phyloP scores from a whole-genome alignment of 1,139 yeast genomes.

The Suhomyces ambrosiae region DNA sequence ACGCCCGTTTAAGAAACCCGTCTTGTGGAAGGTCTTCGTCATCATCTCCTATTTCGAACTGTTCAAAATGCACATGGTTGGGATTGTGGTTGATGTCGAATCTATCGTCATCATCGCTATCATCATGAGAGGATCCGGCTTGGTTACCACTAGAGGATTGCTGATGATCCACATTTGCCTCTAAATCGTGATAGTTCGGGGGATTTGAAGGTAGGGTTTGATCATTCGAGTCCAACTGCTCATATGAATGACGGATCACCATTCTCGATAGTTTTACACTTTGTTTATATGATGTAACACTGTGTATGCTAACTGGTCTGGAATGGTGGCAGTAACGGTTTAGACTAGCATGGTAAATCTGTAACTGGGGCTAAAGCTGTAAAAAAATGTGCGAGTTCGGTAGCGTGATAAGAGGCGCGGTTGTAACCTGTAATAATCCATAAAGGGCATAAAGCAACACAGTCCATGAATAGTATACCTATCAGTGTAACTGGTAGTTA shows the following conservation, averaged over 20 bases:
- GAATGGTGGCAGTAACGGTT: neutral
- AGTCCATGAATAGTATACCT: no score
- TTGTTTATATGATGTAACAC: neutral
- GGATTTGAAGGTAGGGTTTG: conserved; percentile 27
- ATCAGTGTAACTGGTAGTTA: no score
- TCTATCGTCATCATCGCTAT: conserved; percentile 10
- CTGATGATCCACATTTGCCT: no score
- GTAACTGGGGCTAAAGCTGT: neutral
- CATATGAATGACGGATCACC: conserved; percentile 6
- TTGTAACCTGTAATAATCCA: neutral
- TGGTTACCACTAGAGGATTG: no score
- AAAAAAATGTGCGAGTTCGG: neutral
- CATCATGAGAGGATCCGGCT: no score
- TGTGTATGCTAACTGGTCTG: no score
- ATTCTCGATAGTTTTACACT: neutral
- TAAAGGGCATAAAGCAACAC: no score
- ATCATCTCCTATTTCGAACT: conserved; percentile 39
- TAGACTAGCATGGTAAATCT: neutral
- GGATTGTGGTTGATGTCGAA: conserved; percentile 11
- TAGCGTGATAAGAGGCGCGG: conserved; percentile 1
- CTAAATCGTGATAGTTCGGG: conserved; percentile 33
- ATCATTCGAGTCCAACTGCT: conserved; percentile 4
- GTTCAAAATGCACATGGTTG: conserved; percentile 24
- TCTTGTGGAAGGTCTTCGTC: conserved; percentile 21
- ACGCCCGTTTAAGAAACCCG: conserved; percentile 33